Conservation (phyloP, 495 filamentous ascomycete genomes). For the Niebla homalea region DNA sequence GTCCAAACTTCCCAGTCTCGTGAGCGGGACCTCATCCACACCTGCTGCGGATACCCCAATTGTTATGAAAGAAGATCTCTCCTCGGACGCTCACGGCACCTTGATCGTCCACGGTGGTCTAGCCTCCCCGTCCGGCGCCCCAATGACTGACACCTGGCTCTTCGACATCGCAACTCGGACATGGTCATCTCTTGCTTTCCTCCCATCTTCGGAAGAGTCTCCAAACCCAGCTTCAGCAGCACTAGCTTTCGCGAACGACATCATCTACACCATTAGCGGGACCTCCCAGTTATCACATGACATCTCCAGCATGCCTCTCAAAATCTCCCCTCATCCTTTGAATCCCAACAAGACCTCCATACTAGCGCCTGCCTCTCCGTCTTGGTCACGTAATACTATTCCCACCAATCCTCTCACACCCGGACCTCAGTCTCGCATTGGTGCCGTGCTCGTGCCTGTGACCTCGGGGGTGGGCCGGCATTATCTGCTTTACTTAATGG, state of each 20-base stretch:
- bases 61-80: not conserved
- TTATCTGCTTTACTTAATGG: slow-evolving; percentile 41
- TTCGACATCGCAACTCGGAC: slow-evolving; percentile 27
- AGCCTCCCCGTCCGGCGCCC: slow-evolving; percentile 8
- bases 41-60: not conserved
- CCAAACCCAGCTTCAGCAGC: slow-evolving; percentile 12
- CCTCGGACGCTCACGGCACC: slow-evolving; percentile 20
- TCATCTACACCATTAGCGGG: slow-evolving; percentile 31
- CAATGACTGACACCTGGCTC: slow-evolving; percentile 31
- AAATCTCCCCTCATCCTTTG: slow-evolving; percentile 12
- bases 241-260: slow-evolving; percentile 27
- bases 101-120: slow-evolving; percentile 32
- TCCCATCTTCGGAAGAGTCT: slow-evolving; percentile 16
- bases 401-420: slow-evolving; percentile 33
- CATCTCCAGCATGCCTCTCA: slow-evolving; percentile 30
- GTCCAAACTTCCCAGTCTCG: slow-evolving; percentile 16
- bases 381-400: slow-evolving; percentile 32
- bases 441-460: slow-evolving; percentile 33
- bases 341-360: not conserved
- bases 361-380: slow-evolving; percentile 15
- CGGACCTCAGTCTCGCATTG: slow-evolving; percentile 30
- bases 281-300: slow-evolving; percentile 25
- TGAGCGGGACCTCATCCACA: slow-evolving; percentile 12
- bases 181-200: slow-evolving; percentile 32
- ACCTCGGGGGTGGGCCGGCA: slow-evolving; percentile 35